Base-by-base conservation (phyloP, 176 grass and related monocot genomes). In the Pharus latifolius region DNA sequence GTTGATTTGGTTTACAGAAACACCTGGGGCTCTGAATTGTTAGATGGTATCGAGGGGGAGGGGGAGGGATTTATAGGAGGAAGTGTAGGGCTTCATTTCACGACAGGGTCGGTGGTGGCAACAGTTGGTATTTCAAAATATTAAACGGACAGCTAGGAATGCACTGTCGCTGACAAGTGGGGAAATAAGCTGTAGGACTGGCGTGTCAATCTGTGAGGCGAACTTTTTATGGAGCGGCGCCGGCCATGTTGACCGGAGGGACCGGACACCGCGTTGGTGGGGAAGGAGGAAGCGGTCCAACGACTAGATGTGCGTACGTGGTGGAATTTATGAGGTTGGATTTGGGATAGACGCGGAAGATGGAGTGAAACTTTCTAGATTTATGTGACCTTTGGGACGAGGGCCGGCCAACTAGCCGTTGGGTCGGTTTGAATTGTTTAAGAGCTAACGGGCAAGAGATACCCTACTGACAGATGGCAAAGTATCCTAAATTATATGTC, bases 381-480 rank as follows among this genome's bases (percentile, higher is more conserved):
- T 19, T 1, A 9, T 17, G 35, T 4, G 20, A 6, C 5, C 7
- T 16, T 19, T 41, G 17, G 65, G 26, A 13, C 63, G n/a, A 1
- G 20, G 11, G 78, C 42, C 22, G 7, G 59, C 2, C 69, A 60
- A 78, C 76, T 85, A 80, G 82, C 82, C 82, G 82, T 80, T 80
- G 82, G 63, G 63, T 32, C 63, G 54, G 76, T 68, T 23, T 29
- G 44, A 44, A 42, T 73, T n/a, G 52, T 15, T 72, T 45, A 78
- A 44, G 41, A 1, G 72, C 35, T 35, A 30, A 24, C n/a, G n/a
- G 19, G 3, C 20, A 27, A n/a, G 51, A 32, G 9, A 13, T 11
- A 19, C 11, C 54, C 60, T 3, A 30, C 55, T 20, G 63, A 70
- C 80, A 76, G 65, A 70, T 70, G 22, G 65, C 65, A 16, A 9